phyloP scores from a whole-genome alignment of 306 rosid genomes.

The Fragaria iinumae region DNA sequence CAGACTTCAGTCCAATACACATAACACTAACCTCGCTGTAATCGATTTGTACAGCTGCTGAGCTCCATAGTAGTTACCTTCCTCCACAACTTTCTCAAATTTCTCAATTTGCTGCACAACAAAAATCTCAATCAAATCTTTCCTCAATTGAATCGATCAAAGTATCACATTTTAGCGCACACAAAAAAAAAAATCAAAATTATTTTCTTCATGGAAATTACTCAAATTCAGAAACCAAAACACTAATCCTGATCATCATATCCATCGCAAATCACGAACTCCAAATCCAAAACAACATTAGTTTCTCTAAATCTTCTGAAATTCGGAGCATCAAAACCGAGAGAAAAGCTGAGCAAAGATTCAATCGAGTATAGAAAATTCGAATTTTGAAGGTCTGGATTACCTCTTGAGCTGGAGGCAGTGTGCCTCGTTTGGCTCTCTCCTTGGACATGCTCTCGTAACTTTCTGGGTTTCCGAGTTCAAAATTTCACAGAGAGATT shows the following conservation, averaged over 20 bases:
- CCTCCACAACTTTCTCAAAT: conserved; percentile 65
- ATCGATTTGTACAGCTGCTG: conserved; percentile 94
- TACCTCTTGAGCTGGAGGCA: conserved; percentile 90
- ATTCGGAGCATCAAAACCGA: neutral
- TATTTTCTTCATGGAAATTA: neutral
- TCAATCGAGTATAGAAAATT: neutral
- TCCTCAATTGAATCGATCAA: neutral
- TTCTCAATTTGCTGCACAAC: conserved; percentile 73
- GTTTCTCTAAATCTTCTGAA: neutral
- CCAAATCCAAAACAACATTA: neutral
- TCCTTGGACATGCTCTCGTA: conserved; percentile 54
- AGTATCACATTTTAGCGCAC: too few relatives aligned
- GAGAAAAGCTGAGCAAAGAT: conserved; percentile 3
- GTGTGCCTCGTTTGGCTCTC: conserved; percentile 55
- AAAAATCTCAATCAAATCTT: neutral
- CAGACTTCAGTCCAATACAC: neutral
- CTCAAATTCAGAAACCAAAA: neutral
- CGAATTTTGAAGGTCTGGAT: neutral
- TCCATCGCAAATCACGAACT: neutral
- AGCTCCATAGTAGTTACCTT: conserved; percentile 86
- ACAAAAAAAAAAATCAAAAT: neutral
- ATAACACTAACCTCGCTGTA: conserved; percentile 64
- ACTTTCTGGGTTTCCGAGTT: neutral
- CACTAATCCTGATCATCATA: neutral
- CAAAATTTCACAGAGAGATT: conserved; percentile 14